Percentiles rank a stretch among this genome's conserved stretches.
Conservation (phyloP, 1,284 basidiomycete genomes). For the Pseudozyma thailandica region DNA sequence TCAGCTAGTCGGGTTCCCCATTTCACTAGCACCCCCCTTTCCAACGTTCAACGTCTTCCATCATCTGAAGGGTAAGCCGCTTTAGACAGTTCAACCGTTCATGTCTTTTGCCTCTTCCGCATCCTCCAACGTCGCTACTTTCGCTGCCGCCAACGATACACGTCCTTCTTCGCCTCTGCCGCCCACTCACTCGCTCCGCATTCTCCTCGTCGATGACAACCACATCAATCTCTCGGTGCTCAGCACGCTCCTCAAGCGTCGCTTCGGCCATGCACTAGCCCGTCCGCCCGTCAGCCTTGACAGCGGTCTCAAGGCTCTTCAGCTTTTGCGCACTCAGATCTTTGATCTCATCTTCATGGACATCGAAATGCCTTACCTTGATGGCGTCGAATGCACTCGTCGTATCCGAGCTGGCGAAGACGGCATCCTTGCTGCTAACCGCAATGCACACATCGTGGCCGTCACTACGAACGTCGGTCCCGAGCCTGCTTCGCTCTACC, state of each 20-base stretch:
- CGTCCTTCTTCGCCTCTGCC: conserved; percentile 30
- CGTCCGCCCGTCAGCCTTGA: conserved; percentile 51
- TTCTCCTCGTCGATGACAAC: conserved; percentile 62
- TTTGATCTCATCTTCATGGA: conserved; percentile 61
- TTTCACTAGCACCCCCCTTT: conserved; percentile 1
- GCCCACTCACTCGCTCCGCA: conserved; percentile 46
- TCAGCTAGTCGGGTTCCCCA: conserved; percentile 4
- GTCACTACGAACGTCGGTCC: conserved; percentile 55
- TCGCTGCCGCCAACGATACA: conserved; percentile 11
- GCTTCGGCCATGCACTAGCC: conserved; percentile 49
- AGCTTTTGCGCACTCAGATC: conserved; percentile 51
- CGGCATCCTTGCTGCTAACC: conserved; percentile 52
- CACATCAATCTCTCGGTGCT: conserved; percentile 58
- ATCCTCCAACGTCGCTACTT: conserved; percentile 5
- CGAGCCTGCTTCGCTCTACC: conserved; percentile 49
- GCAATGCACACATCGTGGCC: conserved; percentile 47
- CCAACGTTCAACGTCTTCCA: conserved; percentile 15
- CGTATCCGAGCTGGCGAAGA: conserved; percentile 54
- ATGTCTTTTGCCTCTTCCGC: conserved; percentile 18
- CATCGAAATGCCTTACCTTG: conserved; percentile 61
- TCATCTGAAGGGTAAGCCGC: conserved; percentile 38
- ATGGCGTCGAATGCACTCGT: conserved; percentile 52
- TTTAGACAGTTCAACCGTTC: conserved; percentile 24
- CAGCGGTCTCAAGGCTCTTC: conserved; percentile 59
- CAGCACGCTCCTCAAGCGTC: conserved; percentile 52